A percentile compares a stretch with the other conserved stretches of the same genome.
Conservation (phyloP, 345 rosid species). For the Rhizophora mangle region DNA sequence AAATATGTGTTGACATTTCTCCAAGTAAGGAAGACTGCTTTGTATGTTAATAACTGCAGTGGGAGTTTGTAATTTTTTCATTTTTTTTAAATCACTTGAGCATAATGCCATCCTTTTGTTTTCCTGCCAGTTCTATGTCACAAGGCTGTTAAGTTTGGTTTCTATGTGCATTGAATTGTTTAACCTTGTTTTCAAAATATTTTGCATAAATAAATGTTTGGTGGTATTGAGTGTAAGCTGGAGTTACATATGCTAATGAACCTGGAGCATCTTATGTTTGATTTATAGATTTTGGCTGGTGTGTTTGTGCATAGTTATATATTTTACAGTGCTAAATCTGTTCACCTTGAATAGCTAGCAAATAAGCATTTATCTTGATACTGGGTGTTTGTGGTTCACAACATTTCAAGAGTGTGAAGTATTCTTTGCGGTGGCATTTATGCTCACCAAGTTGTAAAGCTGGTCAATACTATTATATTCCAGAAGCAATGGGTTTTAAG, state of each 20-base stretch:
- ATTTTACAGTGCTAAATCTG: too few relatives aligned
- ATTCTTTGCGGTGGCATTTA: background rate
- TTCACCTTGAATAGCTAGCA: too few relatives aligned
- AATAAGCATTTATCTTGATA: background rate
- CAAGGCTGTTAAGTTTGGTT: background rate
- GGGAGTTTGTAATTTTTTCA: background rate
- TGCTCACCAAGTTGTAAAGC: background rate
- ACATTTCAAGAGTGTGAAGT: too few relatives aligned
- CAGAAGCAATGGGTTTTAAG: too few relatives aligned
- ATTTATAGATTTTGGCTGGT: too few relatives aligned
- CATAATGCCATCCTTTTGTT: background rate
- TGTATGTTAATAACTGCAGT: background rate
- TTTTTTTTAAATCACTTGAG: background rate
- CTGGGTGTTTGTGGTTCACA: background rate
- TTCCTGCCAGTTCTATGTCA: background rate
- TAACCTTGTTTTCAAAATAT: too few relatives aligned
- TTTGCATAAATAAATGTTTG: background rate
- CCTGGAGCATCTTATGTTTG: background rate
- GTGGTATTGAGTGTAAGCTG: background rate
- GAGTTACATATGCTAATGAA: background rate
- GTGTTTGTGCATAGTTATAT: too few relatives aligned
- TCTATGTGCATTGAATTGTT: too few relatives aligned
- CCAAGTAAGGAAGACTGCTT: background rate
- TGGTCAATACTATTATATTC: too few relatives aligned
- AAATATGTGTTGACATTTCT: background rate